phyloP scores from a whole-genome alignment of 2,329 filamentous ascomycete species.

The Penicillium glabrum region DNA sequence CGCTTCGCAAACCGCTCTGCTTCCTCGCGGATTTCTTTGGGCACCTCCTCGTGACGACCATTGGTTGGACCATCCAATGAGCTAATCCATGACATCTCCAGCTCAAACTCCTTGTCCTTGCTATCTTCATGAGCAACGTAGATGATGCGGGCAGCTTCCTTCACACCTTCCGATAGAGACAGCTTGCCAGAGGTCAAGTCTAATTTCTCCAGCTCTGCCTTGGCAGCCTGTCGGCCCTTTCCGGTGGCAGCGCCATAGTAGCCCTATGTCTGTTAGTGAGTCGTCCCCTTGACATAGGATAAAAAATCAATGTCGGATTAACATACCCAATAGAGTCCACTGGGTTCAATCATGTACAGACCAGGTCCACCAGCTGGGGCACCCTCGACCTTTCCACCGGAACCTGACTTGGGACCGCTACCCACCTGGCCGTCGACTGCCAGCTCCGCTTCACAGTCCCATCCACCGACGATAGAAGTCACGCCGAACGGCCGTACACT shows the following conservation, averaged over 20 bases:
- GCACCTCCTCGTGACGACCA: conserved; percentile 89
- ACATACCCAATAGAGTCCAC: conserved; percentile 84
- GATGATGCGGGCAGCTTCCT: conserved; percentile 95
- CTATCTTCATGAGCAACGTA: conserved; percentile 97
- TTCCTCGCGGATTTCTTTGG: conserved; percentile 85
- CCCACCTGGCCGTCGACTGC: conserved; percentile 91
- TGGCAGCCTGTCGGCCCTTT: conserved; percentile 94
- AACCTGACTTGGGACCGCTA: conserved; percentile 71
- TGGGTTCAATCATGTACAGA: conserved; percentile 99
- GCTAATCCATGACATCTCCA: conserved; percentile 99
- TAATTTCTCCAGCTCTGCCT: conserved; percentile 97
- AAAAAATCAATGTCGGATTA: background rate
- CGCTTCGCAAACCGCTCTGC: conserved; percentile 92
- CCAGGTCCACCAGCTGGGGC: conserved; percentile 84
- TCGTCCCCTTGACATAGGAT: background rate
- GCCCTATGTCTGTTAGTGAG: conserved; percentile 53
- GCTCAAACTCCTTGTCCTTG: conserved; percentile 99
- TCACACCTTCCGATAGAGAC: conserved; percentile 82
- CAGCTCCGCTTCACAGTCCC: conserved; percentile 83
- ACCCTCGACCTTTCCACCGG: conserved; percentile 77
- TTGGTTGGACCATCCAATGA: conserved; percentile 80
- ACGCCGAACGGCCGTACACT: conserved; percentile 96
- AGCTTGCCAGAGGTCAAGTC: conserved; percentile 77
- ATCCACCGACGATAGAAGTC: conserved; percentile 89
- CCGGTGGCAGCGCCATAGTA: conserved; percentile 98